Percentiles rank a stretch among this genome's conserved stretches.
phyloP scores from a whole-genome alignment of 179 eudicot species.

The Silene vulgaris region DNA sequence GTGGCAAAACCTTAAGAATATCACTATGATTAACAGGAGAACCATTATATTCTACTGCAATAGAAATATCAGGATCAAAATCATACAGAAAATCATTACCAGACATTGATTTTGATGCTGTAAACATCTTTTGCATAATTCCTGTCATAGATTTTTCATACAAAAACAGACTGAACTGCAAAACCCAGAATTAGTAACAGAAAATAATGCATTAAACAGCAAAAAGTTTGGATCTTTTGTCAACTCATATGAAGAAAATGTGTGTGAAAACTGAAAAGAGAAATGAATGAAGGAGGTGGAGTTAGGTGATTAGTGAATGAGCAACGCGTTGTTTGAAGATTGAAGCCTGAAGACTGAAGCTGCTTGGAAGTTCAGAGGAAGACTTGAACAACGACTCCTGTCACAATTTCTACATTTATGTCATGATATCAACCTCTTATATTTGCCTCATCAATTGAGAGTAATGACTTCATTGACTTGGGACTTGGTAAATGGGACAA shows the following conservation, averaged over 20 bases:
- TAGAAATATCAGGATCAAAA: constrained; percentile 32
- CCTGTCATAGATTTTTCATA: not conserved
- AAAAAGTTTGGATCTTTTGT: not conserved
- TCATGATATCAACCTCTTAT: too few species aligned
- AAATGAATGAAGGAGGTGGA: not conserved
- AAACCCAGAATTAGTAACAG: not conserved
- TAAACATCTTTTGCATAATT: constrained; percentile 24
- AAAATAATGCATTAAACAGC: too few species aligned
- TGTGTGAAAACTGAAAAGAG: not conserved
- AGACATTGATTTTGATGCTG: constrained; percentile 26
- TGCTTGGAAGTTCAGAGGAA: not conserved
- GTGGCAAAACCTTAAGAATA: constrained; percentile 35
- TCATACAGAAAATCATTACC: constrained; percentile 26
- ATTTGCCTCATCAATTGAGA: too few species aligned
- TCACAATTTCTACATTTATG: not conserved
- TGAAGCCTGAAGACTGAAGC: not conserved
- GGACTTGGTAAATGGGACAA: too few species aligned
- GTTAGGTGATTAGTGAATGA: not conserved
- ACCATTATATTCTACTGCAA: constrained; percentile 41
- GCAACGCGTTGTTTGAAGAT: not conserved
- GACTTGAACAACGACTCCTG: not conserved
- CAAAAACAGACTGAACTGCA: not conserved
- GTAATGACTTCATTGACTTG: too few species aligned
- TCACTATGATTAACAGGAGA: constrained; percentile 24
- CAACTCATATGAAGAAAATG: not conserved